A percentile compares a stretch with the other conserved stretches of the same genome.
Evolutionary conservation across 805 yeast species (phyloP).

Genomic region (Candida hungchunana): DNA sequence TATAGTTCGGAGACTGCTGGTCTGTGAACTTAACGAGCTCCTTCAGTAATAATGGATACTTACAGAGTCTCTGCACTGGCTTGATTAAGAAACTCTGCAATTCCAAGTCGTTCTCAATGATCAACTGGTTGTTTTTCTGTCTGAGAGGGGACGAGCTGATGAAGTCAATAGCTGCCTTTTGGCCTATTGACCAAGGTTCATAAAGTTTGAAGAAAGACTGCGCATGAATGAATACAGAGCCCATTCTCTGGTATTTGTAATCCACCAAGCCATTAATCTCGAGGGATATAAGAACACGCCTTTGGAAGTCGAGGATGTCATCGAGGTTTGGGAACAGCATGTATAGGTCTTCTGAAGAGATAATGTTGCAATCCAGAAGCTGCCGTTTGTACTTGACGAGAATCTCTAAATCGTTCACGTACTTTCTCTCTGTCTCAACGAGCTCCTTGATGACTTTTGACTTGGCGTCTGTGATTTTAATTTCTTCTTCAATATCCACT

Average conservation of each 20-base stretch:
- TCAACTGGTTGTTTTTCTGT: slow-evolving; percentile 47
- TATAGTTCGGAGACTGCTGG: slow-evolving; percentile 45
- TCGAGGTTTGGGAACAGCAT: slow-evolving; percentile 79
- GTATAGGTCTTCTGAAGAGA: slow-evolving; percentile 77
- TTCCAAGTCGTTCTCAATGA: slow-evolving; percentile 84
- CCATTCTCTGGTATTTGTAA: slow-evolving; percentile 74
- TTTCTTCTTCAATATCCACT: slow-evolving; percentile 26
- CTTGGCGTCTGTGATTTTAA: slow-evolving; percentile 46
- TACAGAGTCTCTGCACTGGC: slow-evolving; percentile 95
- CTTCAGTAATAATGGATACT: slow-evolving; percentile 79
- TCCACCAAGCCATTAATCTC: slow-evolving; percentile 84
- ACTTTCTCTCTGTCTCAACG: slow-evolving; percentile 86
- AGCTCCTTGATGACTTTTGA: slow-evolving; percentile 81
- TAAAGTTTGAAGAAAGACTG: slow-evolving; percentile 83
- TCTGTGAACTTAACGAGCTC: slow-evolving; percentile 70
- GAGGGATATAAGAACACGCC: slow-evolving; percentile 80
- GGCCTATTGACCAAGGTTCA: slow-evolving; percentile 93
- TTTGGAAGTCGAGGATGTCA: slow-evolving; percentile 85
- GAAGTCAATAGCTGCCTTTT: slow-evolving; percentile 78
- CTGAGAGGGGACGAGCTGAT: slow-evolving; percentile 57
- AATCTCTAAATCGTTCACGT: slow-evolving; percentile 84
- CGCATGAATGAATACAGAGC: slow-evolving; percentile 82
- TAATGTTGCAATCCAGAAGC: slow-evolving; percentile 56
- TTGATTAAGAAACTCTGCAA: slow-evolving; percentile 84
- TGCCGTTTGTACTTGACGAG: slow-evolving; percentile 65